These are phyloP conservation scores for Gossypium gossypioides DNA, from an alignment of 441 rosid genomes.

Conservation along the genomic window DNA sequence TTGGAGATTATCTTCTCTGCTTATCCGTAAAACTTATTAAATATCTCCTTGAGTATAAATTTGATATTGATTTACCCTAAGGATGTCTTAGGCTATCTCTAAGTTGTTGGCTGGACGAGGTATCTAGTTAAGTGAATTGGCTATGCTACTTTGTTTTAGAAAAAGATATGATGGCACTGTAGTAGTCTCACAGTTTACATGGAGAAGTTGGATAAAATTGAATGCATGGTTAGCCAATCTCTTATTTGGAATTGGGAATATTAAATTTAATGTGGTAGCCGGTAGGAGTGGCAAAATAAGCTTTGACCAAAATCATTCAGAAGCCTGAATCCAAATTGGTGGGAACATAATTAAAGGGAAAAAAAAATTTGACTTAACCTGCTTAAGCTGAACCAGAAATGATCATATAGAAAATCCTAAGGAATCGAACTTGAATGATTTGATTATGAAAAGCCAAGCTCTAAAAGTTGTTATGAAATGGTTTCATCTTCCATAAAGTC, in stretches of 20 bases:
- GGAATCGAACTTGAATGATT: background rate
- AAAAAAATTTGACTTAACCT: background rate
- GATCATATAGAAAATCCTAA: background rate
- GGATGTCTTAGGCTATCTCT: background rate
- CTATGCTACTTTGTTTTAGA: background rate
- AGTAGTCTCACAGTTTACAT: background rate
- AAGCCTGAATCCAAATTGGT: background rate
- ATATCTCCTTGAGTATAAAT: background rate
- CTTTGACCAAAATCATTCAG: background rate
- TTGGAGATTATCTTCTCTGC: background rate
- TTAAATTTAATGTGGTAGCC: background rate
- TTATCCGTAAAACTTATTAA: background rate
- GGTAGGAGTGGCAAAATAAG: background rate
- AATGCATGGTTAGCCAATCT: background rate
- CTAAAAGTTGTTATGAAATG: background rate
- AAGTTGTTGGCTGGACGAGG: background rate
- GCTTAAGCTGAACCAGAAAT: background rate
- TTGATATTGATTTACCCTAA: background rate
- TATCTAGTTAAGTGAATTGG: conserved; percentile 4
- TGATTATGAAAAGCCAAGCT: background rate
- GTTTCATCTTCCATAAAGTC: background rate
- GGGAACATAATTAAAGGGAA: background rate
- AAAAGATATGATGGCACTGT: background rate
- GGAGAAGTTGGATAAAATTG: background rate
- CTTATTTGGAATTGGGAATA: background rate